Conservation (phyloP, 495 filamentous ascomycete genomes). For the Aspergillus ellipticus region DNA sequence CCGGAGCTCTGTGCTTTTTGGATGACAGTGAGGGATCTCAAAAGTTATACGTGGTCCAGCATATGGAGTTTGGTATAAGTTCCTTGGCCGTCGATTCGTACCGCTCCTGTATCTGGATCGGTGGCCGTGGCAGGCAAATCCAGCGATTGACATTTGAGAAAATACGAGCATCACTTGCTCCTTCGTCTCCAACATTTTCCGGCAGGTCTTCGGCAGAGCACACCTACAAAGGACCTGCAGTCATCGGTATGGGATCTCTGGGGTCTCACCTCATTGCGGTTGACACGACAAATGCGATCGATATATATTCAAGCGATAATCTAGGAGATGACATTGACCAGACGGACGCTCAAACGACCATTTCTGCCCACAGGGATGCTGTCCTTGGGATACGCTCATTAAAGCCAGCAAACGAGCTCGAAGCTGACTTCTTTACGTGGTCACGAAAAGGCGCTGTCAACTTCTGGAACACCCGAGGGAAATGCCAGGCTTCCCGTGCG, state of each 20-base stretch:
- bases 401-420: constrained; percentile 47
- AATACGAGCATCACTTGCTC: constrained; percentile 24
- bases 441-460: constrained; percentile 71
- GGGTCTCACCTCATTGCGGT: constrained; percentile 68
- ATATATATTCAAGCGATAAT: constrained; percentile 49
- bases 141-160: constrained; percentile 37
- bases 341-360: constrained; percentile 24
- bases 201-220: constrained; percentile 21
- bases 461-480: constrained; percentile 76
- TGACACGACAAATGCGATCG: constrained; percentile 68
- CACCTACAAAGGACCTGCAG: constrained; percentile 30
- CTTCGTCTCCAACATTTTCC: constrained; percentile 24
- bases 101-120: constrained; percentile 50
- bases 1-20: constrained; percentile 52
- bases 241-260: constrained; percentile 67
- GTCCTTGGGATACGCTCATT: constrained; percentile 72
- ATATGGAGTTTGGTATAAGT: constrained; percentile 36
- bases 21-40: constrained; percentile 71
- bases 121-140: constrained; percentile 45
- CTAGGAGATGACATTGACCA: constrained; percentile 31
- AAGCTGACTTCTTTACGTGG: constrained; percentile 83
- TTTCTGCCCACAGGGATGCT: constrained; percentile 72
- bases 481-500: constrained; percentile 56
- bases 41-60: constrained; percentile 48
- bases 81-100: constrained; percentile 56